Percentiles rank a stretch among this genome's conserved stretches.
Conservation (phyloP, 176 grass and related monocot species). For the Cocos nucifera region DNA sequence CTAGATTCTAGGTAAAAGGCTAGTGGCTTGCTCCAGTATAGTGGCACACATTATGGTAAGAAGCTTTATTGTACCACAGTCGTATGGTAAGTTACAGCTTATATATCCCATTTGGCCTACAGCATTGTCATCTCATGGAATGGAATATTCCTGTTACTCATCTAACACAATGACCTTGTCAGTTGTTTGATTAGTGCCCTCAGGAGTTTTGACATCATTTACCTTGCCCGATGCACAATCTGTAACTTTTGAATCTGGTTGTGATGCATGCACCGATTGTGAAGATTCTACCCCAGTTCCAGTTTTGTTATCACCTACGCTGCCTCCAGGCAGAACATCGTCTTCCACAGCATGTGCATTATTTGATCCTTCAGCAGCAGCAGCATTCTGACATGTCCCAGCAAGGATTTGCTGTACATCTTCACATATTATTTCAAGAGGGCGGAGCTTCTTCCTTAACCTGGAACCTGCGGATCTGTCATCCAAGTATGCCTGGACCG, state of each 20-base stretch:
- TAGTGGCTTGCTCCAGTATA: too few species aligned
- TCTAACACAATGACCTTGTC: too few species aligned
- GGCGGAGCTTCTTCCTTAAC: slow-evolving; percentile 42
- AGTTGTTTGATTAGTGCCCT: background rate
- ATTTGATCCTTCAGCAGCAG: background rate
- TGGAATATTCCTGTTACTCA: too few species aligned
- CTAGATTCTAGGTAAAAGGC: too few species aligned
- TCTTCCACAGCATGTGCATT: background rate
- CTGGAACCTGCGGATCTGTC: slow-evolving; percentile 39
- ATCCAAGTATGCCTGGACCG: slow-evolving; percentile 55
- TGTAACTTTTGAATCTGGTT: background rate
- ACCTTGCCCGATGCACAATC: background rate
- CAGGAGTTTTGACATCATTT: background rate
- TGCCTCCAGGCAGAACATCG: background rate
- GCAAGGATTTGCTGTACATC: slow-evolving; percentile 32
- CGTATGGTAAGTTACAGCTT: too few species aligned
- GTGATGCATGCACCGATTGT: background rate
- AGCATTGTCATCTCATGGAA: too few species aligned
- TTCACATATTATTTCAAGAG: slow-evolving; percentile 44
- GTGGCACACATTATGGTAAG: too few species aligned
- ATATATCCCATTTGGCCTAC: too few species aligned
- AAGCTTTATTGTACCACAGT: too few species aligned
- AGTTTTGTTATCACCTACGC: background rate
- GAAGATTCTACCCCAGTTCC: background rate
- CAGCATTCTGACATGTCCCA: slow-evolving; percentile 21